Conservation (phyloP, 1,284 basidiomycete species). For the Fomitopsis pinicola region DNA sequence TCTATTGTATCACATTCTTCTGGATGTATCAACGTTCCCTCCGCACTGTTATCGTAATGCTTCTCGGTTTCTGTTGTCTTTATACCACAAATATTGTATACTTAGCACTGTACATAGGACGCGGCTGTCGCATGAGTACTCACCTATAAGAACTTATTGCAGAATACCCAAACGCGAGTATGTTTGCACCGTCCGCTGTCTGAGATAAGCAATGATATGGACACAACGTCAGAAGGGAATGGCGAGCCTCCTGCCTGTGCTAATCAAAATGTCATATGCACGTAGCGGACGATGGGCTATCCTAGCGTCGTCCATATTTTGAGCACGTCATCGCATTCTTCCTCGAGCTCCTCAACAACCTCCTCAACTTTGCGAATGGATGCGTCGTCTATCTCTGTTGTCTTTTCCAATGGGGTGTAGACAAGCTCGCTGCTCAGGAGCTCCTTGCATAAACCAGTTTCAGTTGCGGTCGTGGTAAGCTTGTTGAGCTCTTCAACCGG, state of each 20-base stretch:
- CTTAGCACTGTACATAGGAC: background rate
- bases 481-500: conserved; percentile 42
- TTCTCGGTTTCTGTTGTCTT: background rate
- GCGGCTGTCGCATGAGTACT: background rate
- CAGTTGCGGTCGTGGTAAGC: conserved; percentile 39
- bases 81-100: background rate
- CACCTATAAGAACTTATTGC: too few relatives aligned
- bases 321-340: conserved; percentile 52
- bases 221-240: too few relatives aligned
- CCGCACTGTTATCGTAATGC: background rate
- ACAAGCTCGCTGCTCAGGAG: conserved; percentile 53
- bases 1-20: background rate
- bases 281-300: background rate
- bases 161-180: too few relatives aligned
- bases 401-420: conserved; percentile 47
- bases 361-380: conserved; percentile 45
- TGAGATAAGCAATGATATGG: too few relatives aligned
- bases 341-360: conserved; percentile 37
- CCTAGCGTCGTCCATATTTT: conserved; percentile 53
- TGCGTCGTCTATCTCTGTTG: conserved; percentile 35
- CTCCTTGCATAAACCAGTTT: conserved; percentile 32
- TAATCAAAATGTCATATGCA: background rate
- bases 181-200: too few relatives aligned
- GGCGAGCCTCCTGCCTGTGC: too few relatives aligned
- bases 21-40: background rate